phyloP scores from a whole-genome alignment of 2,329 filamentous ascomycete genomes.

The Cordyceps militaris region DNA sequence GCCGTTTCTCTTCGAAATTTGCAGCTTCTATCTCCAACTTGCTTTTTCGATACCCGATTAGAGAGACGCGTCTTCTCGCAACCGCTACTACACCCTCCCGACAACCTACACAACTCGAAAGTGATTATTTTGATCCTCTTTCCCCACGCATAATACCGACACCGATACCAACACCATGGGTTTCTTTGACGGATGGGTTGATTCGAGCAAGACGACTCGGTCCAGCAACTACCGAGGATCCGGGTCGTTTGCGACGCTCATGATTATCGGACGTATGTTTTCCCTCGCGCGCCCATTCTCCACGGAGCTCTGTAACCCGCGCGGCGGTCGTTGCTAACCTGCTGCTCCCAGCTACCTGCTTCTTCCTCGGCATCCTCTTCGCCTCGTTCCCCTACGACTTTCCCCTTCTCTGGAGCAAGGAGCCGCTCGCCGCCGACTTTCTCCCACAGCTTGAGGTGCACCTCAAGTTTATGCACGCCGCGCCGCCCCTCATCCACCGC shows the following conservation, averaged over 20 bases:
- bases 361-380: conserved; percentile 98
- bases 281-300: conserved; percentile 7
- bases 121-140: not conserved
- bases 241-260: conserved; percentile 84
- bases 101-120: not conserved
- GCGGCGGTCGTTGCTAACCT: not conserved
- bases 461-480: conserved; percentile 83
- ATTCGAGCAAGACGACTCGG: conserved; percentile 50
- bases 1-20: not conserved
- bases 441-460: conserved; percentile 83
- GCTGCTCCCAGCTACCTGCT: conserved; percentile 63
- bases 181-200: conserved; percentile 31
- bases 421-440: conserved; percentile 58
- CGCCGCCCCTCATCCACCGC: conserved; percentile 84
- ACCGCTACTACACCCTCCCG: not conserved
- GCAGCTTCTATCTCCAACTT: not conserved
- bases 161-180: conserved; percentile 9
- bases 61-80: not conserved
- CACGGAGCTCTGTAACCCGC: not conserved
- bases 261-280: conserved; percentile 86
- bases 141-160: not conserved
- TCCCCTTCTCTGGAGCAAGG: conserved; percentile 73
- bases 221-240: conserved; percentile 53
- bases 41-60: not conserved
- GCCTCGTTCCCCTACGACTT: conserved; percentile 94